These are phyloP conservation scores for Coelastrella sp. DNA, from an alignment of 139 green algal species.

Conservation along the genomic window DNA sequence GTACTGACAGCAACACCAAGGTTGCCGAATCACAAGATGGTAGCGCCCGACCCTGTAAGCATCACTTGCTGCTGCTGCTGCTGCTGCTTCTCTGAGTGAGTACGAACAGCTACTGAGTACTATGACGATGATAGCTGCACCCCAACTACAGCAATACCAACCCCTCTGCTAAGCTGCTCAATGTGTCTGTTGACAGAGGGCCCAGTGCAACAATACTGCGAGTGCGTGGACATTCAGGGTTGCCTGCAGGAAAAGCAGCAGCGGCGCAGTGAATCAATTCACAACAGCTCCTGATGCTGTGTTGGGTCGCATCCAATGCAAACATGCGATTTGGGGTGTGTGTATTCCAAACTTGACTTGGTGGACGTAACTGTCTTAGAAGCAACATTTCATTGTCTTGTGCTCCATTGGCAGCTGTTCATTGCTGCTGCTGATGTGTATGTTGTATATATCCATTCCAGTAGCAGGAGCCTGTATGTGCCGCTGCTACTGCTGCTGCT, in stretches of 20 bases:
- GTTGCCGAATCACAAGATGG: too few species aligned
- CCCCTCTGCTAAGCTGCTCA: neutral
- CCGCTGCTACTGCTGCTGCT: too few species aligned
- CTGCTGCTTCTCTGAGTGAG: neutral
- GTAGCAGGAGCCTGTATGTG: too few species aligned
- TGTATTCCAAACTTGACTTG: too few species aligned
- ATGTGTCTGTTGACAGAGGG: constrained; percentile 1
- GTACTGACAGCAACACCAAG: too few species aligned
- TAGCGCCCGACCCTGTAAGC: too few species aligned
- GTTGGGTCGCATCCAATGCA: neutral
- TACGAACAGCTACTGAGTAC: neutral
- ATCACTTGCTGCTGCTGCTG: neutral
- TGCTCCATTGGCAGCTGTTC: too few species aligned
- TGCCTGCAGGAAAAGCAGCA: constrained; percentile 9
- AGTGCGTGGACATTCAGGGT: neutral
- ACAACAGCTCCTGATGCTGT: neutral
- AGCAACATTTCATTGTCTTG: too few species aligned
- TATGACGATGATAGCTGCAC: neutral
- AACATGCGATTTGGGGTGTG: too few species aligned
- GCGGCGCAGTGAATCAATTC: neutral
- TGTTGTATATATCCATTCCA: too few species aligned
- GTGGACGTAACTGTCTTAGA: too few species aligned
- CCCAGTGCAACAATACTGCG: constrained; percentile 21
- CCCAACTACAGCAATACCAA: constrained; percentile 37
- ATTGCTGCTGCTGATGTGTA: too few species aligned